Evolutionary conservation across 768 basidiomycete genomes (phyloP).

Genomic region (Russula sp.): DNA sequence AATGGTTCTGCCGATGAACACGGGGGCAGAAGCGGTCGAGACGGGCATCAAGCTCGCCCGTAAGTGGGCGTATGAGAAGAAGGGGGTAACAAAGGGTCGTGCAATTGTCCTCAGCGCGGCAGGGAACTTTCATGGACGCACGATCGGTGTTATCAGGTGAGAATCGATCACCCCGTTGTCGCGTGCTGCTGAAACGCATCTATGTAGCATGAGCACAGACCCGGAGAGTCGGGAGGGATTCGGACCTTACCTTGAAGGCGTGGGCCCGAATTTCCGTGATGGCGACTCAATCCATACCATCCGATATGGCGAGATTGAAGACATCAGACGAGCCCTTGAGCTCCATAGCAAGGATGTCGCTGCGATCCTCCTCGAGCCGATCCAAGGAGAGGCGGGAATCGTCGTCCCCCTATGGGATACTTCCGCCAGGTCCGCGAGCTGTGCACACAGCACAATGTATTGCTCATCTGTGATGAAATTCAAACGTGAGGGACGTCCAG

Average conservation of each 20-base stretch:
- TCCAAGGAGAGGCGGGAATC: conserved; percentile 98
- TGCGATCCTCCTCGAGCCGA: conserved; percentile 94
- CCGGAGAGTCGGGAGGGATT: conserved; percentile 84
- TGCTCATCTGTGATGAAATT: conserved; percentile 98
- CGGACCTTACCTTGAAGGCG: conserved; percentile 83
- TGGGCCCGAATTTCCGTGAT: conserved; percentile 75
- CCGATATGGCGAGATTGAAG: conserved; percentile 78
- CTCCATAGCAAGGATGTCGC: conserved; percentile 79
- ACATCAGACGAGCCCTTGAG: conserved; percentile 78
- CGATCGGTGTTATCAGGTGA: conserved; percentile 80
- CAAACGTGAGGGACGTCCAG: conserved; percentile 66
- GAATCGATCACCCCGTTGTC: conserved; percentile 16
- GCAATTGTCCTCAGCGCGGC: conserved; percentile 83
- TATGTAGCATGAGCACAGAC: conserved; percentile 84
- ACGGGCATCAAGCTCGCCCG: conserved; percentile 93
- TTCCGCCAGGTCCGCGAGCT: conserved; percentile 70
- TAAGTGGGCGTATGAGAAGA: conserved; percentile 95
- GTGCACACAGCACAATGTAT: conserved; percentile 89
- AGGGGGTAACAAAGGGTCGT: conserved; percentile 73
- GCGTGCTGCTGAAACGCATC: conserved; percentile 5
- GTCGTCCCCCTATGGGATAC: conserved; percentile 91
- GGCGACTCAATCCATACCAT: conserved; percentile 56
- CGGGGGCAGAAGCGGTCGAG: conserved; percentile 97
- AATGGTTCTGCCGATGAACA: conserved; percentile 98
- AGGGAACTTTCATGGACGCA: conserved; percentile 96